Conservation (phyloP, 176 grass and related monocot genomes). For the Pharus latifolius region DNA sequence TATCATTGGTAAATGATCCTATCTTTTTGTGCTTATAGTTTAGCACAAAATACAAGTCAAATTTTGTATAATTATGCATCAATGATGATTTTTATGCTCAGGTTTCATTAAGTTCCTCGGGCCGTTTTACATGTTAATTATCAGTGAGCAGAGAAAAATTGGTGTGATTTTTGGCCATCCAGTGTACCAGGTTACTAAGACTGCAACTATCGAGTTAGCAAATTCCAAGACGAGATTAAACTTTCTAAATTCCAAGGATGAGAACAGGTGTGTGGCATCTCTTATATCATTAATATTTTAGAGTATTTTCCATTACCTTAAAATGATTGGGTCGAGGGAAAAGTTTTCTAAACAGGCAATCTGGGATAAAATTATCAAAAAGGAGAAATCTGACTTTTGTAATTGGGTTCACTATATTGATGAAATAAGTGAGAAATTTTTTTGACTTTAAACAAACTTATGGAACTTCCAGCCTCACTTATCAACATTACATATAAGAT, state of each 20-base stretch:
- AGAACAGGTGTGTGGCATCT: conserved; percentile 31
- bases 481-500: no score
- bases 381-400: no score
- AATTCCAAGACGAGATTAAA: conserved; percentile 22
- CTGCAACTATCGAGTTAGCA: conserved; percentile 50
- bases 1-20: conserved; percentile 53
- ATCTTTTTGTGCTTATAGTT: not conserved
- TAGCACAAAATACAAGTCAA: not conserved
- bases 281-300: not conserved
- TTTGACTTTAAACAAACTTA: no score
- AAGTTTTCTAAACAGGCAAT: conserved; percentile 1
- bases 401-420: no score
- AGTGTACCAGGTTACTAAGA: conserved; percentile 75
- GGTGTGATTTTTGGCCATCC: conserved; percentile 74
- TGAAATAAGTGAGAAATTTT: no score
- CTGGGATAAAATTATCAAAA: no score
- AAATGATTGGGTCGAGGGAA: not conserved
- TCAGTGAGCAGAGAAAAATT: conserved; percentile 75
- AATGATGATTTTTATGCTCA: conserved; percentile 15
- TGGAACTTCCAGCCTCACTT: no score
- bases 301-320: not conserved
- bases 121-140: conserved; percentile 96
- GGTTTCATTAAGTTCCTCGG: conserved; percentile 96
- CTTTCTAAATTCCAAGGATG: conserved; percentile 33
- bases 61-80: not conserved